Evolutionary conservation across 2,329 filamentous ascomycete species (phyloP), one percentile per base, ranked within the genome.

Genomic region (Geosmithia flava): DNA sequence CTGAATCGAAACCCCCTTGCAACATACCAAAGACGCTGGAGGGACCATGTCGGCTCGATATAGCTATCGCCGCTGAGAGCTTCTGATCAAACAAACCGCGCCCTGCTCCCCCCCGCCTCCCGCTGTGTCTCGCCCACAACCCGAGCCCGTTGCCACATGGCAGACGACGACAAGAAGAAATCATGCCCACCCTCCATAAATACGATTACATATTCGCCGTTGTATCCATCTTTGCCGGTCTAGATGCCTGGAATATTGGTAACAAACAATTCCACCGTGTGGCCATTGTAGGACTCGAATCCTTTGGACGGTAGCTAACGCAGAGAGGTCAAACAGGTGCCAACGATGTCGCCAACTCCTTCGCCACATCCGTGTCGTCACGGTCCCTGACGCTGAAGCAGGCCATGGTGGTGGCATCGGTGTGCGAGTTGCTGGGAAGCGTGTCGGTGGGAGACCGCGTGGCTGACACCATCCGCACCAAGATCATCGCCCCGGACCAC

Each of bases 171-270:
- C 41, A 19, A 11, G 41, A 43, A 7, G n/a, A 19, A 20, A 20
- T 7, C 20, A 45, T 45, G 43, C 17, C 43, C 19, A 16, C 16
- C 16, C 55, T 78, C 49, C 59, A 65, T 51, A 63, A 76, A 47
- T 79, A 74, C 57, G 69, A 72, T 53, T 79, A 78, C 55, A 65
- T 80, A 50, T 78, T 79, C 59, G 74, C 67, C 54, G 68, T 79
- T 48, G 73, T 72, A 52, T 69, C 70, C 20, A 63, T 78, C 48
- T 78, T 79, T 59, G 72, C 76, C 27, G 68, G 76, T 48, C 69
- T 80, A 29, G 76, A 79, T 61, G 74, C 74, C 19, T 80, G 70
- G 70, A 79, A 79, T 59, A 79, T 78, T 53, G 76, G 76, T 69
- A 52, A 50, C 62, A 54, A n/a, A n/a, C 43, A 20, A 19, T 19